These are phyloP conservation scores for Arctium minus DNA, from an alignment of 129 eudicot species.

Conservation along the genomic window DNA sequence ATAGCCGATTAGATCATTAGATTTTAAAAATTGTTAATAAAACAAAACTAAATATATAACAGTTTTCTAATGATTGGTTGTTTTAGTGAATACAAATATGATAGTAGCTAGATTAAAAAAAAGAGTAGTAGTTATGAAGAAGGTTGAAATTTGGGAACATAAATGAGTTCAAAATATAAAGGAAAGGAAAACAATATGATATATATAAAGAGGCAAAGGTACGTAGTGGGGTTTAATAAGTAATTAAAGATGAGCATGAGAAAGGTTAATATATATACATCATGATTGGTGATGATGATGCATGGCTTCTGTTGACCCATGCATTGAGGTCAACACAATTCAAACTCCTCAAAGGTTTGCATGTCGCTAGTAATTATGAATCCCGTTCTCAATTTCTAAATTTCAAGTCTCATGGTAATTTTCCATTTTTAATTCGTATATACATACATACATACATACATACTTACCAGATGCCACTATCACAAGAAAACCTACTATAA, in stretches of 20 bases:
- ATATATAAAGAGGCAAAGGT: constrained; percentile 1
- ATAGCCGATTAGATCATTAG: background rate
- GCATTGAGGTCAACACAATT: constrained; percentile 26
- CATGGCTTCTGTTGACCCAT: constrained; percentile 21
- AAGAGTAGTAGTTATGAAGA: background rate
- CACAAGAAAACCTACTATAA: no score
- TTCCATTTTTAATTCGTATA: background rate
- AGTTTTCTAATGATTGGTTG: background rate
- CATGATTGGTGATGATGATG: constrained; percentile 22
- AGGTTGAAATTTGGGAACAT: constrained; percentile 15
- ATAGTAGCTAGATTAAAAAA: background rate
- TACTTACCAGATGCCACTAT: background rate
- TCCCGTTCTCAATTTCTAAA: background rate
- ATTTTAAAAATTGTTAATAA: background rate
- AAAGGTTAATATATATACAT: constrained; percentile 14
- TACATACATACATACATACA: background rate
- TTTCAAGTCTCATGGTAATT: background rate
- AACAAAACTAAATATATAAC: background rate
- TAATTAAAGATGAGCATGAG: constrained; percentile 25
- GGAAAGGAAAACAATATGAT: constrained; percentile 19
- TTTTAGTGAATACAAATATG: background rate
- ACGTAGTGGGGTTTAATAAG: constrained; percentile 15
- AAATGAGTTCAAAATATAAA: constrained; percentile 18
- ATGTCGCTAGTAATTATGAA: constrained; percentile 8
- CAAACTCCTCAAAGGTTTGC: constrained; percentile 3